These are phyloP conservation scores for Cardamine occulta DNA, from an alignment of 345 rosid genomes.

Conservation along the genomic window DNA sequence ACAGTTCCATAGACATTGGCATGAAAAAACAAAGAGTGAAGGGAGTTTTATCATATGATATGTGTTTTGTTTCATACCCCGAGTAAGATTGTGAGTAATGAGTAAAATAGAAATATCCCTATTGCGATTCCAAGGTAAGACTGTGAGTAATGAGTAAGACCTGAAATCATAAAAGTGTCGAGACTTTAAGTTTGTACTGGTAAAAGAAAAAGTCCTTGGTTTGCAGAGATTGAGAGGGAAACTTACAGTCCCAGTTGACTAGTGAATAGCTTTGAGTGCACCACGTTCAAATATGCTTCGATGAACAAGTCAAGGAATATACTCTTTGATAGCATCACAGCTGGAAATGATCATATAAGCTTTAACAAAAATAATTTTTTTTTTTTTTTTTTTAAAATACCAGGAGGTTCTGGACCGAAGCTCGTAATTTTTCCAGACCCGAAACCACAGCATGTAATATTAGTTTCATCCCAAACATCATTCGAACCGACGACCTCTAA, in stretches of 20 bases:
- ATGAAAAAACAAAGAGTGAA: not conserved
- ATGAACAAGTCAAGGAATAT: constrained; percentile 49
- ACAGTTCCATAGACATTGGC: not conserved
- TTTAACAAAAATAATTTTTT: constrained; percentile 9
- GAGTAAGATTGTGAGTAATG: constrained; percentile 76
- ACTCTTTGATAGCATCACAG: not conserved
- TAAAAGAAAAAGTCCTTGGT: not conserved
- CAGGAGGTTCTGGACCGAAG: too few species aligned
- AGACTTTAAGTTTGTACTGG: not conserved
- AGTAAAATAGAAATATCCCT: constrained; percentile 80
- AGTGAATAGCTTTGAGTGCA: constrained; percentile 73
- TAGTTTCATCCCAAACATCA: too few species aligned
- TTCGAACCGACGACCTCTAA: too few species aligned
- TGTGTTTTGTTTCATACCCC: constrained; percentile 53
- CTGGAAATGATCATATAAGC: constrained; percentile 4
- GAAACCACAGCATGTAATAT: too few species aligned
- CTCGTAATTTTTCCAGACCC: too few species aligned
- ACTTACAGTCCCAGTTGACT: constrained; percentile 87
- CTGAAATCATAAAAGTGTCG: constrained; percentile 51
- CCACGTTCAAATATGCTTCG: constrained; percentile 80
- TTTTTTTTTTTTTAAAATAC: too few species aligned
- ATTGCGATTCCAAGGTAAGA: constrained; percentile 65
- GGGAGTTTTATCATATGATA: not conserved
- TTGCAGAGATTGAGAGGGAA: not conserved
- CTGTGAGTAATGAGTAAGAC: constrained; percentile 42